Percentiles rank a stretch among this genome's conserved stretches.
phyloP scores from a whole-genome alignment of 768 basidiomycete genomes.

The Pulveroboletus frians region DNA sequence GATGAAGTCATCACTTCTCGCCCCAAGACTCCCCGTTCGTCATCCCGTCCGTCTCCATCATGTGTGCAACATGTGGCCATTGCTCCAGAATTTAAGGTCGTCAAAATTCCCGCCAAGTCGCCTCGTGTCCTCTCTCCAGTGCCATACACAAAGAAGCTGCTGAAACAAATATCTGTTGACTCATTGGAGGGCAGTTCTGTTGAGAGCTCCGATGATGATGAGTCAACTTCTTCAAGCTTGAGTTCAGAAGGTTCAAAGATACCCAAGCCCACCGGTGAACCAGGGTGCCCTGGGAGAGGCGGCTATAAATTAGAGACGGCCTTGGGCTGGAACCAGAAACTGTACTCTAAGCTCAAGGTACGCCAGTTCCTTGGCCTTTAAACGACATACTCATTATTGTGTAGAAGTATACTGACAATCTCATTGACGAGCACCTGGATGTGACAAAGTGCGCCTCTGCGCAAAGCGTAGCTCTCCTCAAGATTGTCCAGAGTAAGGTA shows the following conservation, averaged over 20 bases:
- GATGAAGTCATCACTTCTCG: not conserved
- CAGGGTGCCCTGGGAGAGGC: constrained; percentile 18
- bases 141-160: not conserved
- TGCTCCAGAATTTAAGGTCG: not conserved
- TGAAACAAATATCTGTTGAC: not conserved
- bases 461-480: not conserved
- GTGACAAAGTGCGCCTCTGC: constrained; percentile 5
- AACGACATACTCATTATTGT: too few relatives aligned
- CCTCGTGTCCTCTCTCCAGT: not conserved
- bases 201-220: not conserved
- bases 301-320: constrained; percentile 21
- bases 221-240: not conserved
- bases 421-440: constrained; percentile 9
- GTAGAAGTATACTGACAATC: not conserved
- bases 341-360: constrained; percentile 19
- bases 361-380: not conserved
- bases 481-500: not conserved
- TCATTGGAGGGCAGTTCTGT: not conserved
- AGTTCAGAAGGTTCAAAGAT: constrained; percentile 16
- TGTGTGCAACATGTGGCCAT: too few relatives aligned
- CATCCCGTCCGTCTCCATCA: too few relatives aligned
- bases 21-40: not conserved
- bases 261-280: constrained; percentile 23
- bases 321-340: constrained; percentile 14
- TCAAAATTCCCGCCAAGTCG: not conserved